Evolutionary conservation across 768 basidiomycete genomes (phyloP).

Genomic region (Phylloporus scabripes): DNA sequence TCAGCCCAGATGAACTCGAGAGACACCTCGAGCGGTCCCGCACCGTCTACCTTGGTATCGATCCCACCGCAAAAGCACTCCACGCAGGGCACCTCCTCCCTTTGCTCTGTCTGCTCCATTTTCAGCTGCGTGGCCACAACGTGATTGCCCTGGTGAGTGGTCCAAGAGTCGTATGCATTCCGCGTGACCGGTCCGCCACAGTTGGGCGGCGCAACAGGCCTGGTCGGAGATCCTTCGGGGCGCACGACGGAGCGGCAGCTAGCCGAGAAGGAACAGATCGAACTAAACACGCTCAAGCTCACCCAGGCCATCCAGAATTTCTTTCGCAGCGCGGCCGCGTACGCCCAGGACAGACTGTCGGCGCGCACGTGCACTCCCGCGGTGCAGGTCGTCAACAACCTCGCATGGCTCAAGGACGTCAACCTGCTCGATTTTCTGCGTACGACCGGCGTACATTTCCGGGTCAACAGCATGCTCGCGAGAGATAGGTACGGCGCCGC

Average conservation of each 20-base stretch:
- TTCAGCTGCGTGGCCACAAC: constrained; percentile 78
- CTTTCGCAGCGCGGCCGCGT: constrained; percentile 58
- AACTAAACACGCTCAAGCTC: constrained; percentile 61
- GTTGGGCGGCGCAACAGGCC: constrained; percentile 95
- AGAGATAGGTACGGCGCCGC: constrained; percentile 65
- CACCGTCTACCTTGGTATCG: constrained; percentile 82
- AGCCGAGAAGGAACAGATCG: constrained; percentile 53
- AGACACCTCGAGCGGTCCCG: constrained; percentile 35
- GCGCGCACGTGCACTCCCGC: constrained; percentile 6
- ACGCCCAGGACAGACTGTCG: constrained; percentile 42
- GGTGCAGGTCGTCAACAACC: constrained; percentile 54
- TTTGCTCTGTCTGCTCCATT: constrained; percentile 81
- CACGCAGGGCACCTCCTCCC: constrained; percentile 95
- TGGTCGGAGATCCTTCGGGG: constrained; percentile 96
- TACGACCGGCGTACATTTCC: constrained; percentile 68
- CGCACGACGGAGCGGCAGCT: constrained; percentile 73
- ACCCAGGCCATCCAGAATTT: constrained; percentile 63
- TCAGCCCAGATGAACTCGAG: constrained; percentile 40
- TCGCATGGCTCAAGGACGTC: constrained; percentile 74
- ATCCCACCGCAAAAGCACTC: constrained; percentile 84
- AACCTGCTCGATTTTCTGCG: constrained; percentile 81
- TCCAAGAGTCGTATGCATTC: not conserved
- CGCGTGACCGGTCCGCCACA: constrained; percentile 29
- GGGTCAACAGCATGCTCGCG: constrained; percentile 86
- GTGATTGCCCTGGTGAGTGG: constrained; percentile 75